Evolutionary conservation across 345 rosid species (phyloP).

Genomic region (Eucalyptus pauciflora): DNA sequence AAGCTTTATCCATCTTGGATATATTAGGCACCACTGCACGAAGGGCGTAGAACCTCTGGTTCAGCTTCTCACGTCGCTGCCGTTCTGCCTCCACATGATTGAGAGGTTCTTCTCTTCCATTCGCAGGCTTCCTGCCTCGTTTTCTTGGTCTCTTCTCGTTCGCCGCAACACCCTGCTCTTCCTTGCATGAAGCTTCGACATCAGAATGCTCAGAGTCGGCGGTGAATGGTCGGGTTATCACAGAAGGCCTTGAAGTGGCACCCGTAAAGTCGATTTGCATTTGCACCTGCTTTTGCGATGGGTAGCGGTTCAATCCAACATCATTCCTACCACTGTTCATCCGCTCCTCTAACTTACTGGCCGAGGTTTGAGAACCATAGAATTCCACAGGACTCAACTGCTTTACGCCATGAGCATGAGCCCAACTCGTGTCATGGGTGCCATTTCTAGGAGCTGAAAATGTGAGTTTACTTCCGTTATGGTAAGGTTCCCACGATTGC

Average conservation of each 20-base stretch:
- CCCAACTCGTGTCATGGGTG: slow-evolving; percentile 44
- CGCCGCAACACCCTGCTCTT: slow-evolving; percentile 20
- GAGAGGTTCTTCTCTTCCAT: slow-evolving; percentile 94
- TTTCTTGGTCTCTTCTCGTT: slow-evolving; percentile 81
- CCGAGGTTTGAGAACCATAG: slow-evolving; percentile 23
- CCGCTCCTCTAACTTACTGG: slow-evolving; percentile 32
- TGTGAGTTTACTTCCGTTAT: slow-evolving; percentile 29
- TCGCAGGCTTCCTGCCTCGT: slow-evolving; percentile 94
- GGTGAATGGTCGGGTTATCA: slow-evolving; percentile 19
- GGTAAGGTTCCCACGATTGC: slow-evolving; percentile 39
- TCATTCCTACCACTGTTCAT: slow-evolving; percentile 37
- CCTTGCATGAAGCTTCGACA: slow-evolving; percentile 62
- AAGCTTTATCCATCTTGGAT: slow-evolving; percentile 98
- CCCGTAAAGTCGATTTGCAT: slow-evolving; percentile 69
- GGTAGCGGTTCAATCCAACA: slow-evolving; percentile 26
- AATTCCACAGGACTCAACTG: slow-evolving; percentile 27
- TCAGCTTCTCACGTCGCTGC: slow-evolving; percentile 90
- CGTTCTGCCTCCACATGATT: slow-evolving; percentile 99
- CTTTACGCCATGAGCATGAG: slow-evolving; percentile 28
- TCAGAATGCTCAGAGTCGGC: slow-evolving; percentile 65
- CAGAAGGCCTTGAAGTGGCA: slow-evolving; percentile 50
- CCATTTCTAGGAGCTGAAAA: slow-evolving; percentile 34
- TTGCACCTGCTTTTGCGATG: slow-evolving; percentile 43
- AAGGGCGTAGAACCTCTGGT: slow-evolving; percentile 86
- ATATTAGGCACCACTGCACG: slow-evolving; percentile 98